These are phyloP conservation scores for Piper longum DNA, from an alignment of 164 flowering plant species.

Conservation along the genomic window DNA sequence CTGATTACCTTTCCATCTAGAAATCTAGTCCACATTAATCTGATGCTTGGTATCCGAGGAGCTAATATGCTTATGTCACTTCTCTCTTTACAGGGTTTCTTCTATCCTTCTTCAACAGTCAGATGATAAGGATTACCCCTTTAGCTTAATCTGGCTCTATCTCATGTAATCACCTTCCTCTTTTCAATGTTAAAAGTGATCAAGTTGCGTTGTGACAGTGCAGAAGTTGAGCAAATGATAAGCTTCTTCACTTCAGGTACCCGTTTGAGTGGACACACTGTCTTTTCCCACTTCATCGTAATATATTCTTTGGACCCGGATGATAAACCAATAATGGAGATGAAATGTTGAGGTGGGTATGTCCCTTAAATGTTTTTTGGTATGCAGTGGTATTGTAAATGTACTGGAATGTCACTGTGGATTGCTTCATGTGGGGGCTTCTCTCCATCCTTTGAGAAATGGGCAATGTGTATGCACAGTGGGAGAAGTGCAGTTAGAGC, in stretches of 20 bases:
- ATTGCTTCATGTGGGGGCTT: conserved; percentile 7
- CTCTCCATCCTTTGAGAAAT: conserved; percentile 12
- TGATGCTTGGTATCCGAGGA: conserved; percentile 22
- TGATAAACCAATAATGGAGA: conserved; percentile 17
- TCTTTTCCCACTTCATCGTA: conserved; percentile 1
- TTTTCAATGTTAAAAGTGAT: background rate
- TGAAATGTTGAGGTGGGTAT: conserved; percentile 10
- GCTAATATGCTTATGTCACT: conserved; percentile 29
- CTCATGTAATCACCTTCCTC: background rate
- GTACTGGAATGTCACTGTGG: conserved; percentile 12
- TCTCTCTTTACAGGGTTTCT: conserved; percentile 12
- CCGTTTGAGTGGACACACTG: conserved; percentile 9
- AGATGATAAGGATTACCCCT: conserved; percentile 1
- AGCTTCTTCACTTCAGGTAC: conserved; percentile 12
- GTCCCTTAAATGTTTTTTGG: conserved; percentile 1
- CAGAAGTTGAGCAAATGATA: conserved; percentile 7
- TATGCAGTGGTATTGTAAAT: background rate
- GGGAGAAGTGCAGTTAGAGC: conserved; percentile 15
- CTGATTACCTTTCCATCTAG: conserved; percentile 15
- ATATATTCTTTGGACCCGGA: conserved; percentile 5
- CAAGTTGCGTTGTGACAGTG: background rate
- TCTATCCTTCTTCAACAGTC: conserved; percentile 9
- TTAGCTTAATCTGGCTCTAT: background rate
- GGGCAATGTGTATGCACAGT: conserved; percentile 18
- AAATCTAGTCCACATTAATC: conserved; percentile 10